Percentiles rank a stretch among this genome's conserved stretches.
Evolutionary conservation across 2,329 filamentous ascomycete genomes (phyloP).

Genomic region (Camptophora hylomeconis): DNA sequence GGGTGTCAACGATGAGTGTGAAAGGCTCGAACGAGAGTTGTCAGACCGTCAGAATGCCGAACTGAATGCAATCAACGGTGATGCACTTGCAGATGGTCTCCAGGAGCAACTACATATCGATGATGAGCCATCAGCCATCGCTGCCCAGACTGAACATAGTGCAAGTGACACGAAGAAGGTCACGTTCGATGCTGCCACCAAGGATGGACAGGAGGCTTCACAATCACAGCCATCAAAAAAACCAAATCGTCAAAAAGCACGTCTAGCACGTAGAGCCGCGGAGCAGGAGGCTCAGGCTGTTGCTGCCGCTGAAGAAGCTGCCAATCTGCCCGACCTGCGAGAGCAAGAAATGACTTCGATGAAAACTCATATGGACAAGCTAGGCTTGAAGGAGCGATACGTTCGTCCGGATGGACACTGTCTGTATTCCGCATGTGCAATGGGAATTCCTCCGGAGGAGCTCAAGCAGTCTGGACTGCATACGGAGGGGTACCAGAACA

Average conservation of each 20-base stretch:
- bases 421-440: conserved; percentile 80
- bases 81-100: too few relatives aligned
- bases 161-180: conserved; percentile 8
- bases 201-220: conserved; percentile 5
- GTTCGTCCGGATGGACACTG: conserved; percentile 90
- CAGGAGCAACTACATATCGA: conserved; percentile 8
- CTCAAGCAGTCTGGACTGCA: conserved; percentile 2
- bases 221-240: conserved; percentile 46
- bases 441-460: conserved; percentile 47
- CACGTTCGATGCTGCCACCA: conserved; percentile 2
- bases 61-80: too few relatives aligned
- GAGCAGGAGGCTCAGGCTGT: conserved; percentile 60
- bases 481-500: conserved; percentile 46
- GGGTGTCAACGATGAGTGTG: conserved; percentile 56
- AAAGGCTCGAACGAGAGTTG: conserved; percentile 42
- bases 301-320: conserved; percentile 63
- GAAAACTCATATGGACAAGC: conserved; percentile 49
- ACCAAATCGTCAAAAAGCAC: conserved; percentile 80
- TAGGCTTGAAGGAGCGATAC: conserved; percentile 58
- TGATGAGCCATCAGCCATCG: conserved; percentile 12
- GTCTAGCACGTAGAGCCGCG: conserved; percentile 75
- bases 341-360: conserved; percentile 58
- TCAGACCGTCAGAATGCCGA: conserved; percentile 37
- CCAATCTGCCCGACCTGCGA: conserved; percentile 59
- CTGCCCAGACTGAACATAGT: conserved; percentile 9